Evolutionary conservation across 2,329 filamentous ascomycete genomes (phyloP), one percentile per base, ranked within the genome.

Genomic region (Plectosphaerella plurivora): DNA sequence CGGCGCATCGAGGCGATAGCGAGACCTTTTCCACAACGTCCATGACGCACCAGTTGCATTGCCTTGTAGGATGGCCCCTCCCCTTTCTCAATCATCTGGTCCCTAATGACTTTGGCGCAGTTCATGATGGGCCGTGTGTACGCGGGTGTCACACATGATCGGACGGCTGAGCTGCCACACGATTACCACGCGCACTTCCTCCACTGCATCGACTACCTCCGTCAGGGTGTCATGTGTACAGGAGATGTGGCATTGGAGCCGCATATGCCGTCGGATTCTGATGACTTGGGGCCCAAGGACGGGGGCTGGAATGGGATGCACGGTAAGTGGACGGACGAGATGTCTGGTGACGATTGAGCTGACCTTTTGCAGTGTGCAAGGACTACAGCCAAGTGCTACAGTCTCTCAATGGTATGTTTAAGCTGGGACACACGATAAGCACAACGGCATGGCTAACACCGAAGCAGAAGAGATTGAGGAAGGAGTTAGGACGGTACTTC

Each of bases 291-390:
- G 53, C 49, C 68, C 55, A 51, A 55, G 37, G 62, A 64, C 4
- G 70, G 71, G 14, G 70, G 70, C 16, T 73, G 70, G 70, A 70
- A 71, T 49, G 68, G 68, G 1, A 70, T 69, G 54, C 70, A 73
- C 49, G 66, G 68, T 70, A 57, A 54, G 65, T 52, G 15, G 22
- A 10, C 10, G 10, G 15, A 22, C 39, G 3, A 28, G 16, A 20
- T 5, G 2, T 11, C 5, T 24, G 18, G 15, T 14, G 37, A 36
- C 36, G 24, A 5, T 28, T 45, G 28, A 51, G 28, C 35, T 24
- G 15, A 39, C 12, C 16, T 9, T 16, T 3, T 2, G 15, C 41
- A 69, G 70, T 73, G 15, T 73, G 70, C 57, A 68, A 68, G 47
- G 63, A 72, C 48, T 69, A 70, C 59, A 57, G 59, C 51, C 57